Evolutionary conservation across 1,284 basidiomycete species (phyloP).

Genomic region (Sutorius eximius): DNA sequence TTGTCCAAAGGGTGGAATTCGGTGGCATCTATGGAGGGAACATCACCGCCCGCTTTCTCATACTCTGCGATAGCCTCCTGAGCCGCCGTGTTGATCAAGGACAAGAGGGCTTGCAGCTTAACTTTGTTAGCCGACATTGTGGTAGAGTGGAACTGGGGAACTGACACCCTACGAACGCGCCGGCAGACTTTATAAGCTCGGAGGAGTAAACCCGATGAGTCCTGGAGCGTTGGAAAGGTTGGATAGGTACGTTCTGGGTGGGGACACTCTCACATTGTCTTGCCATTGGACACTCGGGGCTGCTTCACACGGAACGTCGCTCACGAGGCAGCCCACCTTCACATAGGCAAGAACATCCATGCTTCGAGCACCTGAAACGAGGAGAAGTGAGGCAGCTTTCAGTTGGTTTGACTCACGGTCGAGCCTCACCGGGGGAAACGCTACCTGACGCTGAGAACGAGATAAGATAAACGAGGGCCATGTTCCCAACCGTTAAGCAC

Average conservation of each 20-base stretch:
- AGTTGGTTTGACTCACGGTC: constrained; percentile 1
- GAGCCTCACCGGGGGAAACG: neutral
- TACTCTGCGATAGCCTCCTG: constrained; percentile 28
- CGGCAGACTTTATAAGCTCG: neutral
- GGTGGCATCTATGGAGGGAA: constrained; percentile 26
- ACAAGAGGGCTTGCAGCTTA: constrained; percentile 28
- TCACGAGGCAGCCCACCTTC: neutral
- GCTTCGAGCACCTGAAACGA: neutral
- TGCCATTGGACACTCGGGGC: neutral
- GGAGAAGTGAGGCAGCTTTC: neutral
- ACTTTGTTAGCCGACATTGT: constrained; percentile 25
- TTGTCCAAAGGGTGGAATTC: constrained; percentile 26
- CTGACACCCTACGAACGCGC: neutral
- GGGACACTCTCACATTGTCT: neutral
- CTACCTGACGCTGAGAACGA: constrained; percentile 7
- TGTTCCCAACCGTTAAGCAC: constrained; percentile 3
- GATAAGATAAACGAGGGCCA: constrained; percentile 5
- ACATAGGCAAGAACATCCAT: neutral
- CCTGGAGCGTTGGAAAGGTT: neutral
- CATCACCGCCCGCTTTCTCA: constrained; percentile 24
- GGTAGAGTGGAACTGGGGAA: neutral
- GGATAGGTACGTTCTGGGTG: neutral
- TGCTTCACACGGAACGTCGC: neutral
- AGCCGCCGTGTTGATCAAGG: constrained; percentile 27
- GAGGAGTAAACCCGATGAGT: neutral